Evolutionary conservation across 257 asterid species (phyloP), one percentile per base, ranked within the genome.

Genomic region (Dorcoceras hygrometricum): DNA sequence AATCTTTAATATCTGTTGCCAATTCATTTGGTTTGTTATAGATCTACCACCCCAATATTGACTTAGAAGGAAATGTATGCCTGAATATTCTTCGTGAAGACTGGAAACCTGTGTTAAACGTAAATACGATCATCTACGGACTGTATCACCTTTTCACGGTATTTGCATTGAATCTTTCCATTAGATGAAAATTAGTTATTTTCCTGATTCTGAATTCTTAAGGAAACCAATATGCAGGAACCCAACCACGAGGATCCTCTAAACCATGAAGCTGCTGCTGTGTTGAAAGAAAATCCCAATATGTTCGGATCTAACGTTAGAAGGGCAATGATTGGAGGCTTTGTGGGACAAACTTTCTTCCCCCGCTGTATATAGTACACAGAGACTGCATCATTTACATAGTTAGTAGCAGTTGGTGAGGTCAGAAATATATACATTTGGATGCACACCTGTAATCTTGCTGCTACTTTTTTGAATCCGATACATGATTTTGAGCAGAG

Each of bases 251-350:
- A 86, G 78, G 92, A 86, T 72, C 92, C 92, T 63, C 86, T 81
- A 51, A 83, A 86, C 51, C 81, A 68, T 6, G 89, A 83, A 10
- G 92, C 89, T 19, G 91, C 91, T 56, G 79, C 84, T 2, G 81
- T 89, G 65, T 70, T 92, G 71, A 86, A 91, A 77, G 95, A 92
- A 69, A 89, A 89, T 80, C 94, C 98, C 0, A 89, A 82, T 72
- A 60, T 84, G 89, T 92, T 92, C 28, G 91, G 86, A 75, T 86
- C 95, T 8, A 89, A 92, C 57, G 98, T 89, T 59, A 83, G 89
- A 80, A 82, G 96, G 79, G 97, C 98, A 22, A 89, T 89, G 93
- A 34, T 82, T 22, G 98, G 98, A 75, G 98, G 98, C 8, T 87
- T 81, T 64, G 96, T 89, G 19, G 97, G 97, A 25, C 96, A 87